phyloP scores from a whole-genome alignment of 169 alveolate genomes.

The Eimeria necatrix region DNA sequence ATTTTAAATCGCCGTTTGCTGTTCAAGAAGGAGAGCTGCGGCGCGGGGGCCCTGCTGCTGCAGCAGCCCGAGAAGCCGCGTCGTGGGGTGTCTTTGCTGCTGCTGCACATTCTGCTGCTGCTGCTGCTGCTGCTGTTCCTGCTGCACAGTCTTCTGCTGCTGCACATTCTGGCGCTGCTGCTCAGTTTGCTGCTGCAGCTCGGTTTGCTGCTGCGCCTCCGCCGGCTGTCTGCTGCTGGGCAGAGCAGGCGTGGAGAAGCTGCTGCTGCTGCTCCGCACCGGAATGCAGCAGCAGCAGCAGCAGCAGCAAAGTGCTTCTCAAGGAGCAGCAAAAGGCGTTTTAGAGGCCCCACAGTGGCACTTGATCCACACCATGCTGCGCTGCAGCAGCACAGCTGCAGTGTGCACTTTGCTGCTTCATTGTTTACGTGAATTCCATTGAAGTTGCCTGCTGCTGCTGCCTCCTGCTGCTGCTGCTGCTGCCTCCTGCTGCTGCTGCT shows the following conservation, averaged over 20 bases:
- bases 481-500: not conserved
- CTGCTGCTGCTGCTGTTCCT: not conserved
- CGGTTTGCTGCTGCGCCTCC: not conserved
- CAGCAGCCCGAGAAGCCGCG: no score
- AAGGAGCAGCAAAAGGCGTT: not conserved
- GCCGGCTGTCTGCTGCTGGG: not conserved
- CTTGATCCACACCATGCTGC: not conserved
- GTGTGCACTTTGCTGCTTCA: not conserved
- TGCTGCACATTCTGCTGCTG: not conserved
- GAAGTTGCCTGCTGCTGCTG: not conserved
- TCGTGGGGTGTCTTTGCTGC: not conserved
- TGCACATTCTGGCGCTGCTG: not conserved
- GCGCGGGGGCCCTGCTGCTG: no score
- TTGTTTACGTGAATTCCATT: not conserved
- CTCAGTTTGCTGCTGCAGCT: no score
- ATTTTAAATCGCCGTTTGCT: no score
- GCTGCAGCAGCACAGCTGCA: conserved; percentile 20
- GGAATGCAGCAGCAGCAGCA: conserved; percentile 26
- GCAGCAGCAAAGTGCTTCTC: not conserved
- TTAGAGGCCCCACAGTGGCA: not conserved
- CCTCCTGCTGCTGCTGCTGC: not conserved
- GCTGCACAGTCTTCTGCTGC: not conserved
- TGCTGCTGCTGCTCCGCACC: not conserved
- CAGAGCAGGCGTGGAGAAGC: not conserved
- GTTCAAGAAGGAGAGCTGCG: no score